Evolutionary conservation across 2,329 filamentous ascomycete species (phyloP).

Genomic region (Cordyceps cateniannulata): DNA sequence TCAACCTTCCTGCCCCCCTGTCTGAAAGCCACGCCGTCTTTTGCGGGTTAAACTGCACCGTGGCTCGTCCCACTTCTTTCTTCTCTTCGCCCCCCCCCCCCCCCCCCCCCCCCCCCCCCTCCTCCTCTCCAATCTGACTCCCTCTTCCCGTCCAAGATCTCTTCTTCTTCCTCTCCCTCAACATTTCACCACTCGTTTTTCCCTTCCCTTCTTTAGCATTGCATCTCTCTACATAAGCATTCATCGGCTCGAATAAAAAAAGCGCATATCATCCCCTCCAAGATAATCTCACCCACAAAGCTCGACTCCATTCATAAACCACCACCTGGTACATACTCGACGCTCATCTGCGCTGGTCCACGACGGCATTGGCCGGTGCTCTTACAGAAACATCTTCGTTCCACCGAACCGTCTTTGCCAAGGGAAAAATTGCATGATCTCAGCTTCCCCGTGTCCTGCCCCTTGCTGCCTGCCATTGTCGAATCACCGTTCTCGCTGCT

Average conservation of each 20-base stretch:
- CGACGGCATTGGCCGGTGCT: neutral
- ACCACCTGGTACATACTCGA: neutral
- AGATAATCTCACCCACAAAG: neutral
- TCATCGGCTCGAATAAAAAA: neutral
- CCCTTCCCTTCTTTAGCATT: neutral
- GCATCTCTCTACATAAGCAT: neutral
- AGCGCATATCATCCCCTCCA: neutral
- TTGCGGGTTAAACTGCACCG: conserved; percentile 5
- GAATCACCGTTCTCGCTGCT: neutral
- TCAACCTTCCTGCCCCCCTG: neutral
- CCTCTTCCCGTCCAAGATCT: conserved; percentile 9
- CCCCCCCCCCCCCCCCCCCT: too few relatives aligned
- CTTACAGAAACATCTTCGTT: conserved; percentile 6
- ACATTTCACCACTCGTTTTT: neutral
- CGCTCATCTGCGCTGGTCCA: neutral
- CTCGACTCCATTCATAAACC: neutral
- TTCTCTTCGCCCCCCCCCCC: conserved; percentile 1
- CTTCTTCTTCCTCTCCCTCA: neutral
- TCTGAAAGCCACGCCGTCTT: conserved; percentile 9
- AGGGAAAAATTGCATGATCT: neutral
- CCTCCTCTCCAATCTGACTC: conserved; percentile 4
- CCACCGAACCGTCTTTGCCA: neutral
- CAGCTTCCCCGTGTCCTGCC: neutral
- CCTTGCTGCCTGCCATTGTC: neutral
- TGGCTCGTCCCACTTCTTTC: conserved; percentile 9